Conservation (phyloP, 495 filamentous ascomycete species). For the Cudoniella acicularis region DNA sequence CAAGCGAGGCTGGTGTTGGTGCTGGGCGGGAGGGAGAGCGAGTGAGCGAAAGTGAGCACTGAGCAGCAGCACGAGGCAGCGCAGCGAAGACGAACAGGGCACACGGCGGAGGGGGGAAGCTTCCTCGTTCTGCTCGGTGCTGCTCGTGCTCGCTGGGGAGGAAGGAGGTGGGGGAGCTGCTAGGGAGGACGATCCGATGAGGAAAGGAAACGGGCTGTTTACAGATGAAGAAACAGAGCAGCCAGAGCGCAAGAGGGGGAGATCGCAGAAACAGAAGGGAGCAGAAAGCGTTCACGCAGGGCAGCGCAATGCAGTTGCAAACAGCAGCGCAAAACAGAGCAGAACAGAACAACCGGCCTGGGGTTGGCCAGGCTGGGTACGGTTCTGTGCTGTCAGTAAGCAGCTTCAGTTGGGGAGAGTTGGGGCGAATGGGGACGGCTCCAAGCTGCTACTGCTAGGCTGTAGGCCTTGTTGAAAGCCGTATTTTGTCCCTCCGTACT, state of each 20-base stretch:
- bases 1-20: not conserved
- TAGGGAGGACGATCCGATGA: not conserved
- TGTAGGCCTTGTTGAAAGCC: too few species aligned
- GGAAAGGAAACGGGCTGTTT: too few species aligned
- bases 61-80: not conserved
- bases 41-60: not conserved
- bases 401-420: too few species aligned
- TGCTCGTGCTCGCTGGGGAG: not conserved
- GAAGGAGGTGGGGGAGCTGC: not conserved
- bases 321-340: not conserved
- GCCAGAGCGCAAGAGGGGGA: not conserved
- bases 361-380: not conserved
- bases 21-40: not conserved
- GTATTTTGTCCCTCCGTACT: too few species aligned
- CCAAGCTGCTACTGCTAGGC: too few species aligned
- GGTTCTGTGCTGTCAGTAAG: not conserved
- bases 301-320: too few species aligned
- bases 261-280: too few species aligned
- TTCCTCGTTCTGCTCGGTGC: not conserved
- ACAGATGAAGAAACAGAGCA: not conserved
- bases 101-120: not conserved
- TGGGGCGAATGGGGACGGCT: too few species aligned
- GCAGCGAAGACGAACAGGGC: not conserved
- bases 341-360: not conserved
- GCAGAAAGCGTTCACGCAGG: too few species aligned